Evolutionary conservation across 768 basidiomycete species (phyloP), one percentile per base, ranked within the genome.

Genomic region (Candolleomyces eurysporus): DNA sequence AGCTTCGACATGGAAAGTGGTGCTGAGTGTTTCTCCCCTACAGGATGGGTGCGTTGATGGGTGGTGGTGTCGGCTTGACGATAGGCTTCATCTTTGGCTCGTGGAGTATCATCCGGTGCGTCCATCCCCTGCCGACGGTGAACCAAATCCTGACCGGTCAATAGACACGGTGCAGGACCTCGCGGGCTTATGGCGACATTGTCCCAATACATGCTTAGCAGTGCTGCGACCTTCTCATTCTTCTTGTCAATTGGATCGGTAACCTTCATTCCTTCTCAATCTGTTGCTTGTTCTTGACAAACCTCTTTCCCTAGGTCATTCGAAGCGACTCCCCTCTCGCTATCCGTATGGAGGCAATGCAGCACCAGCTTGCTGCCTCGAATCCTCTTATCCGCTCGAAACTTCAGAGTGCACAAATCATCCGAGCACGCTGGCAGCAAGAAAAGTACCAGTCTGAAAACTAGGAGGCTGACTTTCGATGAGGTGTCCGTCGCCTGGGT

Each of bases 21-120:
- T 31, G 17, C n/a, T 51, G 10, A 43, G 36, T 43, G 31, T 53
- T 45, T 26, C 36, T 36, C 11, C 11, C 36, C 61, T 63, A n/a
- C 66, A 94, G 92, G 74, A 94, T 94, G 92, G 92, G 92, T 67
- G 93, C 92, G 49, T 75, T 92, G 61, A 94, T 94, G 92, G 92
- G 92, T 59, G 91, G 89, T 67, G 92, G 93, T 61, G 96, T 98
- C 58, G 96, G 96, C 13, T 83, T 97, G 50, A 96, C 95, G 39
- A 97, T 98, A 70, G 96, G 97, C 17, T 98, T 98, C 78, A 88
- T 99, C 62, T 98, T 98, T 69, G 96, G 96, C 48, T 88, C 90
- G 30, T 97, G 90, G 80, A 94, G 88, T 67, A 92, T 98, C 71
- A 75, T 98, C 48, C 81, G 94, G 95, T 92, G 66, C 69, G 89